A percentile compares a stretch with the other conserved stretches of the same genome.
These are phyloP conservation scores for Neofusicoccum sp. DNA, from an alignment of 2,329 filamentous ascomycete species.

Conservation along the genomic window DNA sequence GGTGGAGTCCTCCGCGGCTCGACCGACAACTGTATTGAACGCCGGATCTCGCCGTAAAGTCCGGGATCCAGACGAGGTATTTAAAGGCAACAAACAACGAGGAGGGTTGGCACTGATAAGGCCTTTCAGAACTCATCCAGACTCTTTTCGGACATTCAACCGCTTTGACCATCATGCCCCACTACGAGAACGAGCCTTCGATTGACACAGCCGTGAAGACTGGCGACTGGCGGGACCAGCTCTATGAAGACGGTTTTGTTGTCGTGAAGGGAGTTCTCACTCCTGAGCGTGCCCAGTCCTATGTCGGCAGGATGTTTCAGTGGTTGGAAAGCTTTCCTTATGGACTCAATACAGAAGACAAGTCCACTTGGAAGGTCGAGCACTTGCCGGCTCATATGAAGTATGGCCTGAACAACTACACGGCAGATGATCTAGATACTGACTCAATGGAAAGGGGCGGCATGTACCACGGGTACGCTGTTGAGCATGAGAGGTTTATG, in stretches of 20 bases:
- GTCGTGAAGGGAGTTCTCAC: slow-evolving; percentile 28
- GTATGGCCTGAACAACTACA: background rate
- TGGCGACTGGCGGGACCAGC: slow-evolving; percentile 33
- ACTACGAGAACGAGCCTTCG: slow-evolving; percentile 20
- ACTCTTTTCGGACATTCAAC: background rate
- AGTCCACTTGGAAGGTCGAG: slow-evolving; percentile 43
- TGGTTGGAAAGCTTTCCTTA: slow-evolving; percentile 31
- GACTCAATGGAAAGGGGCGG: slow-evolving; percentile 39
- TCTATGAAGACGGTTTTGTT: slow-evolving; percentile 30
- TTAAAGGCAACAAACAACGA: background rate
- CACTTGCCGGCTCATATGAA: slow-evolving; percentile 39
- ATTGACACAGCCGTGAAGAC: slow-evolving; percentile 20
- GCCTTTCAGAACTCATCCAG: background rate
- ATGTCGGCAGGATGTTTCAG: slow-evolving; percentile 30
- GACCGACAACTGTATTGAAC: background rate
- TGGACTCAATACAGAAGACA: slow-evolving; percentile 32
- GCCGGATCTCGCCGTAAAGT: background rate
- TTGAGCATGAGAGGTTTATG: slow-evolving; percentile 43
- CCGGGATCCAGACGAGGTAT: background rate
- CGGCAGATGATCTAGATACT: background rate
- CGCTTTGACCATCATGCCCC: slow-evolving; percentile 3
- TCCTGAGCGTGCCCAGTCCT: slow-evolving; percentile 27
- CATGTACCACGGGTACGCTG: slow-evolving; percentile 43
- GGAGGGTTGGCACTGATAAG: background rate
- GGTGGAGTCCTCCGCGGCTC: background rate